phyloP scores from a whole-genome alignment of 495 filamentous ascomycete genomes.

The Penicillium alfredii region DNA sequence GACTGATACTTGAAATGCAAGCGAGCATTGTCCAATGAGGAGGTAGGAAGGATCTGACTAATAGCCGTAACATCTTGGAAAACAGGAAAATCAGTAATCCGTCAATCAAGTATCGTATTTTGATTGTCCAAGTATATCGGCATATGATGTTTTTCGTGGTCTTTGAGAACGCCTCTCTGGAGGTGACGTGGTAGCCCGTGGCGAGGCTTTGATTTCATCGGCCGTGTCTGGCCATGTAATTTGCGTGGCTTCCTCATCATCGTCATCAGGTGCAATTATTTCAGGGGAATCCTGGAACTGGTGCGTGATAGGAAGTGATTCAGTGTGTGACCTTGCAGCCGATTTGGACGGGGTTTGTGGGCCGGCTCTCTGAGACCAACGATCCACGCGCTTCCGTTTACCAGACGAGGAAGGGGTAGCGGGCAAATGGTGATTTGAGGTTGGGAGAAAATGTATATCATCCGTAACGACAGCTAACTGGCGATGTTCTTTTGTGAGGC shows the following conservation, averaged over 20 bases:
- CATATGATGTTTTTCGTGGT: constrained; percentile 1
- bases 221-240: too few relatives aligned
- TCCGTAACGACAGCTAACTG: constrained; percentile 12
- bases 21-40: not conserved
- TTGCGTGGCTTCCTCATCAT: too few relatives aligned
- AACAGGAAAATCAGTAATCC: too few relatives aligned
- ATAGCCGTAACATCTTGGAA: not conserved
- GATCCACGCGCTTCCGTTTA: constrained; percentile 7
- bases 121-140: constrained; percentile 5
- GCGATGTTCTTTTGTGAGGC: constrained; percentile 12
- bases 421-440: not conserved
- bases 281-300: too few relatives aligned
- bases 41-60: not conserved
- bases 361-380: constrained; percentile 6
- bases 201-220: too few relatives aligned
- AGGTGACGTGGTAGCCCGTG: not conserved
- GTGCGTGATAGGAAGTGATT: too few relatives aligned
- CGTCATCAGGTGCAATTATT: too few relatives aligned
- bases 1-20: not conserved
- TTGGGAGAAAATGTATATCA: constrained; percentile 17
- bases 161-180: constrained; percentile 5
- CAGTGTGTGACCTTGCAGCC: too few relatives aligned
- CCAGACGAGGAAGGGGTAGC: constrained; percentile 7
- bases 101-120: too few relatives aligned
- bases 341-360: not conserved